These are phyloP conservation scores for Crithidia fasciculata DNA, from an alignment of 208 protist species.

Conservation along the genomic window DNA sequence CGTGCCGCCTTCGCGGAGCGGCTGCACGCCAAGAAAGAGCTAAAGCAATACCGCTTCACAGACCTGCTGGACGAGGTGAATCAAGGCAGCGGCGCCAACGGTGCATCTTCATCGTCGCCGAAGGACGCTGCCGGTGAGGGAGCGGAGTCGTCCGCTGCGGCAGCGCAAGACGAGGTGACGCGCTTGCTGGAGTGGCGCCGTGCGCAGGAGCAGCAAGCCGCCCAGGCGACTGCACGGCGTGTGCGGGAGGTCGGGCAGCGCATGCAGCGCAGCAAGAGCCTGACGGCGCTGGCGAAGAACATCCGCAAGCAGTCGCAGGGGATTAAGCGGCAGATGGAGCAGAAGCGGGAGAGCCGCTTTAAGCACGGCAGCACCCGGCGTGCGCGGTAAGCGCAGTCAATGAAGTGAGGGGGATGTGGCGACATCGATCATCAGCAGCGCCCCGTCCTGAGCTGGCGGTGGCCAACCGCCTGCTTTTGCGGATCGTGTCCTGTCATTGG, in stretches of 20 bases:
- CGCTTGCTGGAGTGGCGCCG: constrained; percentile 47
- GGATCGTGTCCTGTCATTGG: too few relatives aligned
- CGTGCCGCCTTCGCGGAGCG: constrained; percentile 51
- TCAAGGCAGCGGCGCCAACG: background rate
- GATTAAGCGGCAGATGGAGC: constrained; percentile 67
- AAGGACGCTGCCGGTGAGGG: background rate
- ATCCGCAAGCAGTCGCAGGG: constrained; percentile 80
- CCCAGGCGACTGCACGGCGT: constrained; percentile 48
- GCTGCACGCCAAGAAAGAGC: constrained; percentile 55
- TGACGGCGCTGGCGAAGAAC: constrained; percentile 76
- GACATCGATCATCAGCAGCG: too few relatives aligned
- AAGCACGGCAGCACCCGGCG: constrained; percentile 68
- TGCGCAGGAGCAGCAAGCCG: constrained; percentile 48
- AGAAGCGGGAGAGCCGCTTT: constrained; percentile 75
- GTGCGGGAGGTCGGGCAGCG: constrained; percentile 84
- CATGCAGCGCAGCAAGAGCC: constrained; percentile 80
- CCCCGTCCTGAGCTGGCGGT: too few relatives aligned
- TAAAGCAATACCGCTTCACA: constrained; percentile 72
- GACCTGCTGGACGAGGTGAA: constrained; percentile 46
- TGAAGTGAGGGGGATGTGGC: too few relatives aligned
- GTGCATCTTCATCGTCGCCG: constrained; percentile 18
- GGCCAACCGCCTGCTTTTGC: too few relatives aligned
- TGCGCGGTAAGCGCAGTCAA: constrained; percentile 34
- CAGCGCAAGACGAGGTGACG: constrained; percentile 55
- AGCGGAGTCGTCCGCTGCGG: constrained; percentile 20